Conservation (phyloP, 495 filamentous ascomycete genomes). For the Usnea hakonensis region DNA sequence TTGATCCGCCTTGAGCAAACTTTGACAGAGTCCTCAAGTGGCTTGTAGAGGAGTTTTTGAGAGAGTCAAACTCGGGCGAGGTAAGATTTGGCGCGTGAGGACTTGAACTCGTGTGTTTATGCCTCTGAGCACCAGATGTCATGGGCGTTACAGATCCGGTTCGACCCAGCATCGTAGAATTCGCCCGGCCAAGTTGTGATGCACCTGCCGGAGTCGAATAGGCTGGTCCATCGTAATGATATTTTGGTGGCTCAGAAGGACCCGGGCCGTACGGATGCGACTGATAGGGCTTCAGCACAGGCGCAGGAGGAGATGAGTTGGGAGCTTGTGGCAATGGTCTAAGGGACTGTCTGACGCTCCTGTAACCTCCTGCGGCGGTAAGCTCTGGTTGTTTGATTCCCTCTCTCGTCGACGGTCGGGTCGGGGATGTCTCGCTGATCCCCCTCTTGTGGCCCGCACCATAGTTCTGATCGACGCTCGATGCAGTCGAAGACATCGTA, state of each 20-base stretch:
- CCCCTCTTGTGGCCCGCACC: constrained; percentile 61
- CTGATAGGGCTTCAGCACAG: constrained; percentile 25
- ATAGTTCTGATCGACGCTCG: constrained; percentile 47
- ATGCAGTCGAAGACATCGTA: constrained; percentile 67
- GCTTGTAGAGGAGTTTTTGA: constrained; percentile 77
- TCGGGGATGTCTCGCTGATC: constrained; percentile 57
- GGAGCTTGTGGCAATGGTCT: constrained; percentile 69
- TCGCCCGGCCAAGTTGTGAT: constrained; percentile 26
- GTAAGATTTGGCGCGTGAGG: constrained; percentile 38
- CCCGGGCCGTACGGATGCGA: constrained; percentile 36
- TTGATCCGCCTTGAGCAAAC: constrained; percentile 64
- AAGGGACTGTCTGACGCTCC: constrained; percentile 65
- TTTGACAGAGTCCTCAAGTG: constrained; percentile 85
- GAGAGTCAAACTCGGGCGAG: constrained; percentile 63
- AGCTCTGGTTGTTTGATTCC: constrained; percentile 35
- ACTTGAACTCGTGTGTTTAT: constrained; percentile 32
- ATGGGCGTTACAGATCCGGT: constrained; percentile 29
- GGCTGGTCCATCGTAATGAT: constrained; percentile 29
- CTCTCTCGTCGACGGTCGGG: constrained; percentile 32
- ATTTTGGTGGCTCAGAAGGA: constrained; percentile 36
- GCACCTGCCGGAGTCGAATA: constrained; percentile 28
- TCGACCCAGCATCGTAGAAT: constrained; percentile 31
- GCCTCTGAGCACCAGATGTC: constrained; percentile 33
- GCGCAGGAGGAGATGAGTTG: constrained; percentile 36
- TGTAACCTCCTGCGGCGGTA: constrained; percentile 53